Base-by-base conservation (phyloP, 495 filamentous ascomycete species). In the Penicillium salamii region DNA sequence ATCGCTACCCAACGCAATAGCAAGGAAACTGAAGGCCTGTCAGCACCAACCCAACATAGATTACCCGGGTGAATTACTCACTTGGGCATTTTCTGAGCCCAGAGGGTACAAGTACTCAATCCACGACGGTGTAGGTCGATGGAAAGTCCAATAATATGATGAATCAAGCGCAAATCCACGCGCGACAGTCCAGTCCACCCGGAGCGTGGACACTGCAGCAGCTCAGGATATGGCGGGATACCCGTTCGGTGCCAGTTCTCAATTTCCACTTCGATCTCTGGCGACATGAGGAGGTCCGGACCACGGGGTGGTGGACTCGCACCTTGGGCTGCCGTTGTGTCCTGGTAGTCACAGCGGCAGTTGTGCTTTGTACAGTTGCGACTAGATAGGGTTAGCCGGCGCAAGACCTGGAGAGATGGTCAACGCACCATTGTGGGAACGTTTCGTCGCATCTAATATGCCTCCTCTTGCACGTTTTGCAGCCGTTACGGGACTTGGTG, bases 351-450 rank as follows among this genome's bases (percentile, higher is more conserved):
- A 70, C 93, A 98, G 62, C 91, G 85, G 58, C 95, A 92, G 74
- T 96, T 95, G 69, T 98, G 93, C 67, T 97, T 97, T 45, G 92
- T 96, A 71, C 93, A 98, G 70, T 97, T 97, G 53, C 89, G 89
- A 73, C 92, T 97, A 58, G 24, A 37, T 19, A 11, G 2, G 11
- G 14, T 54, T 52, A 53, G 54, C 14, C 2, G 19, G 33, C 6
- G 17, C 21, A 35, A 32, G 28, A 7, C 26, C n/a, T 24, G 21
- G 18, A 3, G 13, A 7, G 8, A 7, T 26, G 19, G 18, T 8
- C 11, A 38, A 69, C 77, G 55, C 79, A 97, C 92, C 93, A 98
- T 83, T 98, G 93, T 18, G 95, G 93, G 58, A 92, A 96, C 50
- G 80, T 96, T 69, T 98, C 95, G 68, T 98, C 93, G 72, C 93